Percentiles rank a stretch among this genome's conserved stretches.
Conservation (phyloP, 371 early-diverging fungal genomes). For the Phascolomyces articulosus region DNA sequence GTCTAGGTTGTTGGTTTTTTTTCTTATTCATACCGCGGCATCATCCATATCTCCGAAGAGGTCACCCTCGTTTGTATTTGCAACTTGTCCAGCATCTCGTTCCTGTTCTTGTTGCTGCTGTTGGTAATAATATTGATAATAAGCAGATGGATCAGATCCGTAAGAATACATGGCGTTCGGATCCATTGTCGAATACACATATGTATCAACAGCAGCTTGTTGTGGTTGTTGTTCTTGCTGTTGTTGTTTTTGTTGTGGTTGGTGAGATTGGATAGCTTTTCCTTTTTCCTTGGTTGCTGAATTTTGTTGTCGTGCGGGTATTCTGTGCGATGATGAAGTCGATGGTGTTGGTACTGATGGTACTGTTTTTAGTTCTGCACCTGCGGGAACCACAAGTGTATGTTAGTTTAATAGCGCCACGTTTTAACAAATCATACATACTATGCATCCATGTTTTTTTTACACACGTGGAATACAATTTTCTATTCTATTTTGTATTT, state of each 20-base stretch:
- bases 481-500: neutral
- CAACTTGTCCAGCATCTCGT: conserved; percentile 28
- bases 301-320: conserved; percentile 16
- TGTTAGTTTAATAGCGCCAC: neutral
- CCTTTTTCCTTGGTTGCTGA: conserved; percentile 9
- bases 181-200: conserved; percentile 33
- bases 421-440: conserved; percentile 4
- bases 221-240: conserved; percentile 4
- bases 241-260: neutral
- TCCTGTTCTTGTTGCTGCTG: conserved; percentile 35
- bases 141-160: conserved; percentile 45
- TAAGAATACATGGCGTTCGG: conserved; percentile 53
- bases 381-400: neutral
- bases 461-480: neutral
- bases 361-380: conserved; percentile 12
- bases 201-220: conserved; percentile 33
- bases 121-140: conserved; percentile 50
- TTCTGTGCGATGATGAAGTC: conserved; percentile 15
- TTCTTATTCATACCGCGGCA: conserved; percentile 53
- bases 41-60: conserved; percentile 27
- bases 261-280: neutral
- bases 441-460: too few relatives aligned
- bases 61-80: conserved; percentile 22
- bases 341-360: conserved; percentile 9
- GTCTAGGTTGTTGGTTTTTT: too few relatives aligned